A percentile compares a stretch with the other conserved stretches of the same genome.
phyloP scores from a whole-genome alignment of 768 basidiomycete species.

The Chiua virens region DNA sequence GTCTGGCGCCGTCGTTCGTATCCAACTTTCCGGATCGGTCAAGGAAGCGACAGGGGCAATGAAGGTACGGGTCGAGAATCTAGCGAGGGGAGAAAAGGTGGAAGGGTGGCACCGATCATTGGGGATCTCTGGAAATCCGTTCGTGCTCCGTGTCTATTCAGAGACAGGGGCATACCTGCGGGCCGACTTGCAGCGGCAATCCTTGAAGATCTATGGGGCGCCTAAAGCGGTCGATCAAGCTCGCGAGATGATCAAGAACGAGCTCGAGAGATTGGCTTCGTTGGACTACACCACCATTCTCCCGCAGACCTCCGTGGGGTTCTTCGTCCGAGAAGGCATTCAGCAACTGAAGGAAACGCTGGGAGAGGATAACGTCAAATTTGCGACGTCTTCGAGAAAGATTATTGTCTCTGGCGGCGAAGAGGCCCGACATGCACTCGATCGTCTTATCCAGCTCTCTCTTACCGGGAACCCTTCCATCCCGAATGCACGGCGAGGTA shows the following conservation, averaged over 20 bases:
- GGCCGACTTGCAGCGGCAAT: conserved; percentile 44
- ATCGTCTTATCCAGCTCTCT: conserved; percentile 45
- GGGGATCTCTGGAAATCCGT: conserved; percentile 23
- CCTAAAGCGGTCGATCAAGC: conserved; percentile 37
- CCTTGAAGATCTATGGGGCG: conserved; percentile 49
- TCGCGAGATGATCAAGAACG: no score
- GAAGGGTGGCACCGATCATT: conserved; percentile 53
- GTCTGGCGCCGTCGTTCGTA: conserved; percentile 26
- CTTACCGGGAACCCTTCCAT: conserved; percentile 18
- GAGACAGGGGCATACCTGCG: no score
- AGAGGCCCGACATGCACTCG: conserved; percentile 48
- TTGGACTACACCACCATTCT: conserved; percentile 33
- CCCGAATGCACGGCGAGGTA: background rate
- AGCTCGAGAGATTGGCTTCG: conserved; percentile 48
- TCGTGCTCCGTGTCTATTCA: no score
- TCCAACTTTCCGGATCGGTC: conserved; percentile 46
- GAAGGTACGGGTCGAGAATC: conserved; percentile 55
- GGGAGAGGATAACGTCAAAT: conserved; percentile 41
- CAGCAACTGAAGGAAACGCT: no score
- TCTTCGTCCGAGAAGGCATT: conserved; percentile 52
- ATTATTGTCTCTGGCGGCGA: conserved; percentile 58
- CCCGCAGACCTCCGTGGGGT: conserved; percentile 35
- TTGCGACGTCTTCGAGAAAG: conserved; percentile 41
- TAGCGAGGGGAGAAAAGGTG: conserved; percentile 48
- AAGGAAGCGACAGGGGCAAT: conserved; percentile 49